Base-by-base conservation (phyloP, 345 rosid species). In the Streptanthus diversifolius region DNA sequence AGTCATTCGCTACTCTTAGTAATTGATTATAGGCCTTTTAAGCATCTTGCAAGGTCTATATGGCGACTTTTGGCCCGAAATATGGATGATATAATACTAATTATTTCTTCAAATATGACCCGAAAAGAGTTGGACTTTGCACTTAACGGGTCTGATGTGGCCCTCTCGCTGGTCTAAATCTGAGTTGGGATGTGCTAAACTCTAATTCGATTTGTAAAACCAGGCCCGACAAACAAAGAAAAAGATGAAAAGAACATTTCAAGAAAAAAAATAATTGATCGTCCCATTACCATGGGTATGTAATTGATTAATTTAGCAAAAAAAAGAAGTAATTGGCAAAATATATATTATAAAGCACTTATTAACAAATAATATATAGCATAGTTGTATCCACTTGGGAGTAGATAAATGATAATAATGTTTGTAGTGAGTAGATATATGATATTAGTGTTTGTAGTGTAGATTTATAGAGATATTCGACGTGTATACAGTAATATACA, bases 381-480 rank as follows among this genome's bases (percentile, higher is more conserved):
- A 35, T 35, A 51, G 15, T 51, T 52, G 37, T 40, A 25, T 59
- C 19, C 5, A 21, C 9, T 37, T 43, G 11, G 52, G 37, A 63
- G n/a, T 40, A 30, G 48, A 55, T 54, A 57, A 32, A 12, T 9
- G 10, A 14, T 69, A 53, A 3, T 22, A 5, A 10, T 37, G 29
- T 29, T 18, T 39, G 25, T 52, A 41, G 21, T 22, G 52, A 63
- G n/a, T 40, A 30, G 48, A 55, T 54, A 57, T 44, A 12, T 9
- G 10, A 14, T 69, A 53, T 7, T 22, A 5, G n/a, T 37, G 29
- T 29, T 18, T 39, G 25, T 52, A 41, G 21, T 22, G 52, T 37
- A 25, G 30, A 74, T 44, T 22, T 73, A 35, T 45, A 45, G 59
- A 73, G 32, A 64, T 35, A 35, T 73, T 57, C 47, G 53, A 73